phyloP scores from a whole-genome alignment of 345 rosid genomes.

The Chamaenerion angustifolium region DNA sequence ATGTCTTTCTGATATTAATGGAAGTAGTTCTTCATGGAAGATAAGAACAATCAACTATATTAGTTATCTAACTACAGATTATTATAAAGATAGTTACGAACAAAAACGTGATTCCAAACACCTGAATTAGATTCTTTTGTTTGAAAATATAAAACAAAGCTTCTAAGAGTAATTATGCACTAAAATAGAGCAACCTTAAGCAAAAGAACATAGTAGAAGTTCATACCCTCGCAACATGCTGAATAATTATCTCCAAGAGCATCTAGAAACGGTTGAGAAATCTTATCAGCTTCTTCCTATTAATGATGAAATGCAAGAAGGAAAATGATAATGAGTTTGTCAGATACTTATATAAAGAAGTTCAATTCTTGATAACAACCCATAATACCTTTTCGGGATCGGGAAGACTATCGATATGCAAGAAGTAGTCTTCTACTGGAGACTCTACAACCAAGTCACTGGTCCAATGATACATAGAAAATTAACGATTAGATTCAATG shows the following conservation, averaged over 20 bases:
- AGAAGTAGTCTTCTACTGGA: constrained; percentile 84
- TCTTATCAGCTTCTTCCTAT: constrained; percentile 54
- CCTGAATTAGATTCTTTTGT: no score
- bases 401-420: constrained; percentile 61
- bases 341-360: not conserved
- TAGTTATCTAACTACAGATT: no score
- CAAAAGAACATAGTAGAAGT: not conserved
- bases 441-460: constrained; percentile 94
- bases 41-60: no score
- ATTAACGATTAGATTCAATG: not conserved
- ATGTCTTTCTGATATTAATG: no score
- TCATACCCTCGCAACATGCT: constrained; percentile 62
- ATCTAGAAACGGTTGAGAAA: constrained; percentile 48
- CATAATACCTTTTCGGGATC: constrained; percentile 44
- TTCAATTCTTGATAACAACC: not conserved
- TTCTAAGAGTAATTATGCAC: no score
- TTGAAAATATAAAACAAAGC: no score
- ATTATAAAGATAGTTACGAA: no score
- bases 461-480: constrained; percentile 17
- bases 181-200: not conserved
- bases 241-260: constrained; percentile 77
- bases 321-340: constrained; percentile 3
- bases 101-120: no score
- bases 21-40: no score
- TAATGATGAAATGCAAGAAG: constrained; percentile 1